These are phyloP conservation scores for Arxiozyma slooffiae DNA, from an alignment of 1,139 yeast genomes.

Conservation along the genomic window DNA sequence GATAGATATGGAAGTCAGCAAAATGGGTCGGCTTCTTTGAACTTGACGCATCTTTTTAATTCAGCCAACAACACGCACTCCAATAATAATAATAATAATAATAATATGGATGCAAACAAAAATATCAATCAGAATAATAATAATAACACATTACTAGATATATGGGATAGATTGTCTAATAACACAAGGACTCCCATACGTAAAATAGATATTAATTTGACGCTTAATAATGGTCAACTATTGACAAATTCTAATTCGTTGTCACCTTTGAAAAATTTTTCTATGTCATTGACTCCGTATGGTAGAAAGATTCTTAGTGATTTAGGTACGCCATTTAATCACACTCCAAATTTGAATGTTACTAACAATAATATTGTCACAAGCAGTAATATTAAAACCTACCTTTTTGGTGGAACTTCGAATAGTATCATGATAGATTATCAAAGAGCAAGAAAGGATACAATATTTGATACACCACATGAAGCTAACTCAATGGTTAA, in stretches of 20 bases:
- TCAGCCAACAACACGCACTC: constrained; percentile 5
- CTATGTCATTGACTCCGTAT: constrained; percentile 27
- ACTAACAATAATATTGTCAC: constrained; percentile 3
- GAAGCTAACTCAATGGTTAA: neutral
- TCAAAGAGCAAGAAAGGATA: constrained; percentile 27
- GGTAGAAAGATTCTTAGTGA: constrained; percentile 26
- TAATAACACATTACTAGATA: constrained; percentile 3
- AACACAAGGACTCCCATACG: constrained; percentile 23
- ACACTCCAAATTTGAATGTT: constrained; percentile 3
- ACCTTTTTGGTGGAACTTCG: constrained; percentile 13
- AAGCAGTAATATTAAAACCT: constrained; percentile 2
- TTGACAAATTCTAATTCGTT: constrained; percentile 14
- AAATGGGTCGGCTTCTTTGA: constrained; percentile 6
- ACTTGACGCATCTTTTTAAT: constrained; percentile 9
- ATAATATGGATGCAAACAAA: no score
- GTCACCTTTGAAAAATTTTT: constrained; percentile 24
- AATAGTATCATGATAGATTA: constrained; percentile 30
- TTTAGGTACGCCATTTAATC: constrained; percentile 24
- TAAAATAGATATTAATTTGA: constrained; percentile 26
- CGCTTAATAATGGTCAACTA: constrained; percentile 22
- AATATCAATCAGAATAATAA: no score
- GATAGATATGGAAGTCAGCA: neutral
- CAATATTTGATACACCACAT: constrained; percentile 5
- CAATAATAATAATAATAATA: constrained; percentile 4
- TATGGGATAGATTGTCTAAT: constrained; percentile 5